These are phyloP conservation scores for Hypsizygus ulmarius DNA, from an alignment of 1,284 basidiomycete genomes.

Conservation along the genomic window DNA sequence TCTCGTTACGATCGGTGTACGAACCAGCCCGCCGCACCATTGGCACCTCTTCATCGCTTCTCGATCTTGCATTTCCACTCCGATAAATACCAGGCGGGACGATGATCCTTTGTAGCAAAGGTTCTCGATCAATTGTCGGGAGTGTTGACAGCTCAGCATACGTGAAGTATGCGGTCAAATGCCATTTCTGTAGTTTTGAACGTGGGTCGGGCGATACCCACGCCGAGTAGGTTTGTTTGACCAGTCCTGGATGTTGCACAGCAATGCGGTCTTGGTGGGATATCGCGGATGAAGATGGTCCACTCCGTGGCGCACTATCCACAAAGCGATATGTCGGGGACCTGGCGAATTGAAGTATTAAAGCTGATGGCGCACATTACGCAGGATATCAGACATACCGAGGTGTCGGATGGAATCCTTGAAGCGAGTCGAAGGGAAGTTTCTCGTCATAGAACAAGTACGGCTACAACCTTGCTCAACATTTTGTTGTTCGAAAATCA, in stretches of 20 bases:
- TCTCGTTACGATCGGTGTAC: conserved; percentile 10
- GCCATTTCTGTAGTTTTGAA: conserved; percentile 55
- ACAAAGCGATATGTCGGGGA: conserved; percentile 55
- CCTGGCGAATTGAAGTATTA: conserved; percentile 26
- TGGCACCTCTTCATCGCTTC: conserved; percentile 32
- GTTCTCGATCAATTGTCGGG: conserved; percentile 57
- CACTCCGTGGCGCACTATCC: conserved; percentile 48
- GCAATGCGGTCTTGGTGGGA: conserved; percentile 57
- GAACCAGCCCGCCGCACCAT: conserved; percentile 3
- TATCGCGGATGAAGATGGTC: conserved; percentile 51
- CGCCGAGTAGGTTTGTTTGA: conserved; percentile 66
- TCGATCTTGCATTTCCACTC: conserved; percentile 56
- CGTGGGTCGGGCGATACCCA: conserved; percentile 49
- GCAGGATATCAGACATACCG: conserved; percentile 32
- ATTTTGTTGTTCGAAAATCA: background rate
- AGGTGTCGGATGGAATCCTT: conserved; percentile 34
- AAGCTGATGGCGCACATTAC: conserved; percentile 9
- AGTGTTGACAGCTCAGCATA: conserved; percentile 58
- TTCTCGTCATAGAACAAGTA: conserved; percentile 69
- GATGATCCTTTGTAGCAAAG: conserved; percentile 45
- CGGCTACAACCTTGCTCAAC: conserved; percentile 36
- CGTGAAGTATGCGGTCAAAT: conserved; percentile 63
- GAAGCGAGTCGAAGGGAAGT: conserved; percentile 40
- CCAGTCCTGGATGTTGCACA: conserved; percentile 50
- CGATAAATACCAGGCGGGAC: conserved; percentile 59